These are phyloP conservation scores for Diaporthe citrichinensis DNA, from an alignment of 2,329 filamentous ascomycete genomes.

Conservation along the genomic window DNA sequence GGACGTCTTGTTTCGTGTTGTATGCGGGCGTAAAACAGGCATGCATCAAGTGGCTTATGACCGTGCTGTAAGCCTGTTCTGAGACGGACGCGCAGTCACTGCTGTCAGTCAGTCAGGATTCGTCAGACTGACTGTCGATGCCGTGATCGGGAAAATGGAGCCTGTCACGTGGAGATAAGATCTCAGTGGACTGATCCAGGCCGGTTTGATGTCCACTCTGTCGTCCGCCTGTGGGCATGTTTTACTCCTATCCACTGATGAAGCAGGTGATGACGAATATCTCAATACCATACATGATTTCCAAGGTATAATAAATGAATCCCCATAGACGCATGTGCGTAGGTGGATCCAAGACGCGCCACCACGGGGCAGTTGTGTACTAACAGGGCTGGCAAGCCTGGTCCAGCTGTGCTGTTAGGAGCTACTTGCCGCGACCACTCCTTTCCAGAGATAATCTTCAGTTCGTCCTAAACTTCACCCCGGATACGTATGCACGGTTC, in stretches of 20 bases:
- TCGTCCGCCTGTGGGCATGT: background rate
- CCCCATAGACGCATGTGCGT: background rate
- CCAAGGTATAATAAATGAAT: constrained; percentile 2
- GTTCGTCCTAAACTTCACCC: background rate
- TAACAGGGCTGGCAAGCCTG: background rate
- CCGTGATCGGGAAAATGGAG: constrained; percentile 33
- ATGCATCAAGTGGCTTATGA: background rate
- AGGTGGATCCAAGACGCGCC: background rate
- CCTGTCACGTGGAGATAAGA: constrained; percentile 42
- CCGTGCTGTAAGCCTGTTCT: background rate
- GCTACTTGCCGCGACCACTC: background rate
- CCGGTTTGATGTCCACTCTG: background rate
- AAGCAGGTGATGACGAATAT: constrained; percentile 28
- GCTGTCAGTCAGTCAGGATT: constrained; percentile 27
- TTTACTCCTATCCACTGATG: background rate
- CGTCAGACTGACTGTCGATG: constrained; percentile 32
- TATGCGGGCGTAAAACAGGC: background rate
- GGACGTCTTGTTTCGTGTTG: background rate
- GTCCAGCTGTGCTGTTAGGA: background rate
- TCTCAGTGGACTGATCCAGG: background rate
- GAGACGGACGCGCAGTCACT: constrained; percentile 6
- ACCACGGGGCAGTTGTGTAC: background rate
- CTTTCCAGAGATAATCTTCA: background rate
- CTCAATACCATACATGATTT: background rate
- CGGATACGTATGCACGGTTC: background rate